phyloP scores from a whole-genome alignment of 129 eudicot species.

The Flaveria trinervia region DNA sequence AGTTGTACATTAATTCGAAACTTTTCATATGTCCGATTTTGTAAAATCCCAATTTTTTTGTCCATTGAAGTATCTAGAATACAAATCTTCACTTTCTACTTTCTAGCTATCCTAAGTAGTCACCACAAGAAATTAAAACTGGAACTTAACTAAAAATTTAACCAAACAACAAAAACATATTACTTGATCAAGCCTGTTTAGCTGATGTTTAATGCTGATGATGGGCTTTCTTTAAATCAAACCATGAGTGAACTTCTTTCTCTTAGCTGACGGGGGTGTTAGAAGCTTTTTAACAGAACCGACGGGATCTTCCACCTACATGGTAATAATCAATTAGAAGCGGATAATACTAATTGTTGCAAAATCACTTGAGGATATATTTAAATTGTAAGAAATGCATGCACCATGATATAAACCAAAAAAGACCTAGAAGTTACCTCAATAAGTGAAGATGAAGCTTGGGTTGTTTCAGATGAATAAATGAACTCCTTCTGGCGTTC shows the following conservation, averaged over 20 bases:
- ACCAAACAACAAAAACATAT: conserved; percentile 7
- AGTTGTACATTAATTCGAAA: conserved; percentile 32
- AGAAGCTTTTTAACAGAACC: conserved; percentile 73
- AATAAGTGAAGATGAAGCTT: conserved; percentile 66
- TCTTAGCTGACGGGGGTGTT: conserved; percentile 59
- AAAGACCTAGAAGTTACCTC: conserved; percentile 50
- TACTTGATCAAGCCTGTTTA: conserved; percentile 12
- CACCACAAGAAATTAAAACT: conserved; percentile 31
- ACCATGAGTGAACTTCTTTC: conserved; percentile 51
- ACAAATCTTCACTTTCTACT: conserved; percentile 11
- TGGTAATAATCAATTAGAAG: background rate
- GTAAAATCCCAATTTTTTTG: conserved; percentile 23
- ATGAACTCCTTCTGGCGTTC: conserved; percentile 59
- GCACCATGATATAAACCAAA: conserved; percentile 10
- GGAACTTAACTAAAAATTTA: conserved; percentile 1
- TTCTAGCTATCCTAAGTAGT: conserved; percentile 16
- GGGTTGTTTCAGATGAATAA: conserved; percentile 38
- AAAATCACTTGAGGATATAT: background rate
- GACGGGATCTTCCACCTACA: conserved; percentile 91
- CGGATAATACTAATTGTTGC: background rate
- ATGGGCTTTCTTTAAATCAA: conserved; percentile 37
- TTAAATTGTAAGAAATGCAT: background rate
- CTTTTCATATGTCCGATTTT: conserved; percentile 3
- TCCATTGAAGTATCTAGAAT: conserved; percentile 15
- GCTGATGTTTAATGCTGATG: conserved; percentile 8